Conservation (phyloP, 805 yeast genomes). For the Saccharomycopsis synnaedendra region DNA sequence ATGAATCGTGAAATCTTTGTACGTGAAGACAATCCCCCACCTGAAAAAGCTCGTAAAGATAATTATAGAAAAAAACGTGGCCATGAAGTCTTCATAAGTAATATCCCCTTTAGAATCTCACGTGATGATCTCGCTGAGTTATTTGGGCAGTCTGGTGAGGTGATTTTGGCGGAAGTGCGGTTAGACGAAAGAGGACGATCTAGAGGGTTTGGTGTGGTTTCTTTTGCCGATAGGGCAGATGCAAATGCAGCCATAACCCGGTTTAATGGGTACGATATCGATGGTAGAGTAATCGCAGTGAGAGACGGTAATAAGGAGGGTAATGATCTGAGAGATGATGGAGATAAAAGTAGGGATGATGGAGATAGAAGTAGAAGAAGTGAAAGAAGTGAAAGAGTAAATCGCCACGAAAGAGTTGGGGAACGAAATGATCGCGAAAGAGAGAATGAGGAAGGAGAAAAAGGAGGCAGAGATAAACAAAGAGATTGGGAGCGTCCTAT, state of each 20-base stretch:
- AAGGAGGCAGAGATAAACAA: constrained; percentile 2
- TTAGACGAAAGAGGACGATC: constrained; percentile 61
- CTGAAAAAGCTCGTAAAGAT: constrained; percentile 23
- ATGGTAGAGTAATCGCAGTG: constrained; percentile 72
- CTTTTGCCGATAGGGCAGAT: constrained; percentile 51
- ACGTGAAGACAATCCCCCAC: constrained; percentile 86
- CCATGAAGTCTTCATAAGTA: constrained; percentile 66
- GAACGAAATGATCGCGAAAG: constrained; percentile 8
- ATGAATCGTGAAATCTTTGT: constrained; percentile 77
- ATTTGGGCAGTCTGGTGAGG: constrained; percentile 66
- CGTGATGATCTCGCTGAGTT: constrained; percentile 85
- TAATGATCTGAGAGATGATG: constrained; percentile 19
- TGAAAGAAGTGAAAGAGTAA: not conserved
- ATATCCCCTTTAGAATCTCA: constrained; percentile 68
- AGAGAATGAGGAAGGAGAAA: constrained; percentile 10
- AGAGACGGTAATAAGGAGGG: constrained; percentile 46
- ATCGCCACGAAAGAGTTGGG: constrained; percentile 2
- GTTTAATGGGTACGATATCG: constrained; percentile 58
- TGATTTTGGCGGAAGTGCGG: constrained; percentile 74
- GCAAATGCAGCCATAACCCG: constrained; percentile 61
- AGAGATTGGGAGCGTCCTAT: constrained; percentile 15
- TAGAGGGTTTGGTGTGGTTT: constrained; percentile 78
- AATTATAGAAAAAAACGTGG: constrained; percentile 21
- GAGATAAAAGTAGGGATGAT: constrained; percentile 3
- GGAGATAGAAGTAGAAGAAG: not conserved